phyloP scores from a whole-genome alignment of 257 asterid genomes.

The Agastache rugosa region DNA sequence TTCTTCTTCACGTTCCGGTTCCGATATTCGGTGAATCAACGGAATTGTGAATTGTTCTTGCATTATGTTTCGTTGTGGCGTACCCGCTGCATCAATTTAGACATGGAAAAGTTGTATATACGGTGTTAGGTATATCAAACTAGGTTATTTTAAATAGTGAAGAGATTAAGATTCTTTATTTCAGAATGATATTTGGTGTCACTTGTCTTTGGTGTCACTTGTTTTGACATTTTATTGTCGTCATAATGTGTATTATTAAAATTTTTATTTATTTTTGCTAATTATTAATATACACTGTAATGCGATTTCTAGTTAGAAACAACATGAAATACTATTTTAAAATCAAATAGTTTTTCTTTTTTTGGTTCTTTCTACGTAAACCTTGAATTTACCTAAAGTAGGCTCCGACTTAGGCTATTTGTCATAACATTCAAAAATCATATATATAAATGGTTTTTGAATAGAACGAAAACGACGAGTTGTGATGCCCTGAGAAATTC shows the following conservation, averaged over 20 bases:
- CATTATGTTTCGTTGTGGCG: too few species aligned
- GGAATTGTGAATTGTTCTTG: too few species aligned
- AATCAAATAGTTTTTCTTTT: not conserved
- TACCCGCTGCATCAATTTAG: too few species aligned
- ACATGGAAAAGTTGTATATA: too few species aligned
- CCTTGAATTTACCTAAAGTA: conserved; percentile 11
- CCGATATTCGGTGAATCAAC: too few species aligned
- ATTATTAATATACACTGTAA: not conserved
- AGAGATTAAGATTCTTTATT: not conserved
- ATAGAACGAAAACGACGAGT: not conserved
- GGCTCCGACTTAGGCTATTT: conserved; percentile 12
- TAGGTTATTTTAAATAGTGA: not conserved
- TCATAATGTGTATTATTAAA: not conserved
- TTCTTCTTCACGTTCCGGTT: too few species aligned
- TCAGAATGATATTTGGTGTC: too few species aligned
- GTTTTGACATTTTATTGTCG: not conserved
- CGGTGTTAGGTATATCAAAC: not conserved
- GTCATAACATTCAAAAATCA: not conserved
- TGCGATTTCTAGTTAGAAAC: too few species aligned
- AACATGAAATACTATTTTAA: not conserved
- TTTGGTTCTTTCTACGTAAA: not conserved
- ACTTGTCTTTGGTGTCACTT: too few species aligned
- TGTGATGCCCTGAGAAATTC: not conserved
- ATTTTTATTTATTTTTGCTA: not conserved
- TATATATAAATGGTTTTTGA: too few species aligned